Evolutionary conservation across 2,329 filamentous ascomycete species (phyloP).

Genomic region (Aspergillus ochraceus): DNA sequence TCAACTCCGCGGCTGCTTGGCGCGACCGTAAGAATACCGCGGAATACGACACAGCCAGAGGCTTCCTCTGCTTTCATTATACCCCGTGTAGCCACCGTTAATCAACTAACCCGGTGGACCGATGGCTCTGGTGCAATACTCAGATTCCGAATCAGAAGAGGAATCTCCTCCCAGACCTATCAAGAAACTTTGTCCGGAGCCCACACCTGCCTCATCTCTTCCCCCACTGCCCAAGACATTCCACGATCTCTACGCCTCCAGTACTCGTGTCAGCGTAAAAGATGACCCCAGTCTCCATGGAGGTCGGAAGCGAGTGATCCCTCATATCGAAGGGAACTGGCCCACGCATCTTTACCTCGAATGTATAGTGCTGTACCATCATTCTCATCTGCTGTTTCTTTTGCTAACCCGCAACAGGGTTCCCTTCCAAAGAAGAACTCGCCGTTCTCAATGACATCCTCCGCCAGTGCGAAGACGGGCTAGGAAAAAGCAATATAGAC

Average conservation of each 20-base stretch:
- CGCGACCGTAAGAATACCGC: neutral
- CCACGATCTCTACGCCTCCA: slow-evolving; percentile 85
- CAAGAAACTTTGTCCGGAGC: slow-evolving; percentile 24
- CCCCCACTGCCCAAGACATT: slow-evolving; percentile 79
- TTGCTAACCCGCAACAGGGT: slow-evolving; percentile 35
- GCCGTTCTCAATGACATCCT: slow-evolving; percentile 32
- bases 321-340: slow-evolving; percentile 89
- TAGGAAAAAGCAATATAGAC: slow-evolving; percentile 39
- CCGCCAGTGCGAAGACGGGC: slow-evolving; percentile 32
- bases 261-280: slow-evolving; percentile 70
- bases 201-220: slow-evolving; percentile 39
- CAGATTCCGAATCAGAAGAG: slow-evolving; percentile 45
- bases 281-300: slow-evolving; percentile 86
- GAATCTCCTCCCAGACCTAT: slow-evolving; percentile 22
- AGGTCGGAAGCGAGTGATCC: slow-evolving; percentile 76
- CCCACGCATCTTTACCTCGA: slow-evolving; percentile 90
- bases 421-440: slow-evolving; percentile 39
- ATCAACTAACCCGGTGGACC: too few relatives aligned
- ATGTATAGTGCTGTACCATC: slow-evolving; percentile 58
- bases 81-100: too few relatives aligned
- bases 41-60: too few relatives aligned
- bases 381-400: slow-evolving; percentile 2
- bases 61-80: too few relatives aligned
- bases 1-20: neutral
- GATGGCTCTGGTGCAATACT: slow-evolving; percentile 69